Evolutionary conservation across 345 rosid species (phyloP).

Genomic region (Carallia pectinifolia): DNA sequence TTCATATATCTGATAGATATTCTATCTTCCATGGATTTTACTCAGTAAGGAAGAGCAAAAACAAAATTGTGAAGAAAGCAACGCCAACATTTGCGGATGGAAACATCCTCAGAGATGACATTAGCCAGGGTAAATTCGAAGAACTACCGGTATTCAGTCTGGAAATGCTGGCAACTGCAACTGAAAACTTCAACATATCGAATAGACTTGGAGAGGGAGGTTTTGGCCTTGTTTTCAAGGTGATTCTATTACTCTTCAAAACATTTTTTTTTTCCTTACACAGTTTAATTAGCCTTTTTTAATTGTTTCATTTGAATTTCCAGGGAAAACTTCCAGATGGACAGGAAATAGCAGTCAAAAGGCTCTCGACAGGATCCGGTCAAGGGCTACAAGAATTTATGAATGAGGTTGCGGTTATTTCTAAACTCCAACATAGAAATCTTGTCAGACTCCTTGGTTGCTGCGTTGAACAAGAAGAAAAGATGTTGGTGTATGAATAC

Average conservation of each 20-base stretch:
- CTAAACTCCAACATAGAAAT: constrained; percentile 27
- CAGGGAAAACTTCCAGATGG: constrained; percentile 25
- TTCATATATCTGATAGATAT: too few relatives aligned
- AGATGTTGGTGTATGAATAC: constrained; percentile 22
- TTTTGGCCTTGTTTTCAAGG: constrained; percentile 31
- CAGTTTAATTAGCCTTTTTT: not conserved
- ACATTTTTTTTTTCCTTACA: not conserved
- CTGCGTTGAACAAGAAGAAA: constrained; percentile 21
- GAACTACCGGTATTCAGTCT: constrained; percentile 12
- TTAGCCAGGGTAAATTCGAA: not conserved
- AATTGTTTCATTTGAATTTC: not conserved
- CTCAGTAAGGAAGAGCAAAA: not conserved
- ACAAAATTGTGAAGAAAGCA: not conserved
- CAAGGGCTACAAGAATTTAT: constrained; percentile 22
- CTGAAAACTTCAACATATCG: constrained; percentile 5
- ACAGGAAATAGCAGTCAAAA: constrained; percentile 21
- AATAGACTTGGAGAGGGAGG: constrained; percentile 29
- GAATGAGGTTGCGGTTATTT: constrained; percentile 17
- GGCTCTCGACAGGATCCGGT: constrained; percentile 21
- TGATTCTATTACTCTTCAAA: not conserved
- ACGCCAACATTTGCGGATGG: not conserved
- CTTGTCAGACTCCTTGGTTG: constrained; percentile 21
- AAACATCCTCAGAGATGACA: not conserved
- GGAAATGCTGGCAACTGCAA: constrained; percentile 10
- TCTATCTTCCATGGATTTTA: not conserved